Conservation (phyloP, 352 stramenopile genomes). For the Pythium brassicae region DNA sequence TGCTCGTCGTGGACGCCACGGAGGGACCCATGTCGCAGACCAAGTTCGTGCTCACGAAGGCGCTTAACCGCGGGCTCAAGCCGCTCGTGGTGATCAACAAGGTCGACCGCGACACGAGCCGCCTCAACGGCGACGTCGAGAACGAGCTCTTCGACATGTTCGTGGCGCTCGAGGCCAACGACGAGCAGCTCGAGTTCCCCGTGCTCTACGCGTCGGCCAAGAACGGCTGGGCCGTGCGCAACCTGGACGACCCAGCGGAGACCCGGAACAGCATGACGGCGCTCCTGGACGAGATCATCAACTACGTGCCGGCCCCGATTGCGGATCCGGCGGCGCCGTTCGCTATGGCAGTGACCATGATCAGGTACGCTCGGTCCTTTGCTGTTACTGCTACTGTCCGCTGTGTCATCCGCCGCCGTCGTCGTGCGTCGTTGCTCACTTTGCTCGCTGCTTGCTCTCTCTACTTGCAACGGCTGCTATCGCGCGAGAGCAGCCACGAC, state of each 20-base stretch:
- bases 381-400: too few species aligned
- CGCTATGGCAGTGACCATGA: constrained; percentile 96
- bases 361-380: constrained; percentile 34
- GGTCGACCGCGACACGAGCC: constrained; percentile 91
- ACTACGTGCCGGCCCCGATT: constrained; percentile 89
- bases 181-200: constrained; percentile 96
- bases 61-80: constrained; percentile 89
- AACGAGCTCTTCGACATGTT: constrained; percentile 98
- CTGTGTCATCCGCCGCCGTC: too few species aligned
- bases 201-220: constrained; percentile 95
- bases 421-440: background rate
- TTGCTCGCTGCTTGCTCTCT: background rate
- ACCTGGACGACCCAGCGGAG: constrained; percentile 74
- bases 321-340: constrained; percentile 83
- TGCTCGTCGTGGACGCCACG: constrained; percentile 96
- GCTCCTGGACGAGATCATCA: constrained; percentile 96
- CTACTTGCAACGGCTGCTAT: too few species aligned
- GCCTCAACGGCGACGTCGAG: constrained; percentile 93
- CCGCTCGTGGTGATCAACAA: constrained; percentile 99
- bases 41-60: constrained; percentile 98
- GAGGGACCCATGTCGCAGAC: constrained; percentile 98
- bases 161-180: constrained; percentile 89
- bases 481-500: constrained; percentile 86
- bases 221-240: constrained; percentile 93
- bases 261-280: constrained; percentile 88